Conservation (phyloP, 1,284 basidiomycete genomes). For the Ustilago cynodontis region DNA sequence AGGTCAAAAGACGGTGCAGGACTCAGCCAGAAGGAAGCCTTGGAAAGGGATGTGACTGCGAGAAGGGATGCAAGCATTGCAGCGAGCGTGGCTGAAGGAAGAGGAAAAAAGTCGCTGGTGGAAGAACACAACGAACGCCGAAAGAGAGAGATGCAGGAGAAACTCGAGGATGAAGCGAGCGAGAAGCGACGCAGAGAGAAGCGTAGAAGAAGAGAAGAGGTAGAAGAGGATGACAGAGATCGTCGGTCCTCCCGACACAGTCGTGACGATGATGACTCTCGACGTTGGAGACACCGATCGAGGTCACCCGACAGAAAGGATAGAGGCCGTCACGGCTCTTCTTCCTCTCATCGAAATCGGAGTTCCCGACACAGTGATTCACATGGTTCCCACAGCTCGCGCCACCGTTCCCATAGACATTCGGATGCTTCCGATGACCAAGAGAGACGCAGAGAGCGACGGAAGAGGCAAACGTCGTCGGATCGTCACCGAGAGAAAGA, state of each 20-base stretch:
- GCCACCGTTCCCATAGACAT: slow-evolving; percentile 11
- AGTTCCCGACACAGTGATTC: slow-evolving; percentile 23
- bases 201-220: slow-evolving; percentile 16
- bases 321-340: slow-evolving; percentile 3
- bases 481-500: slow-evolving; percentile 20
- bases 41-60: slow-evolving; percentile 22
- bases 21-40: slow-evolving; percentile 11
- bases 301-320: slow-evolving; percentile 20
- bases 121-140: slow-evolving; percentile 40
- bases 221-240: slow-evolving; percentile 7
- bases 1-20: slow-evolving; percentile 1
- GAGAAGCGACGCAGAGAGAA: slow-evolving; percentile 28
- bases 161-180: slow-evolving; percentile 22
- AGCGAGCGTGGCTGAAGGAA: slow-evolving; percentile 14
- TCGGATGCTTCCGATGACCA: slow-evolving; percentile 26
- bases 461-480: slow-evolving; percentile 17
- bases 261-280: not conserved
- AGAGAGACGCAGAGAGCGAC: slow-evolving; percentile 6
- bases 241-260: not conserved
- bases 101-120: slow-evolving; percentile 27
- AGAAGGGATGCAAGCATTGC: slow-evolving; percentile 38
- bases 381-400: slow-evolving; percentile 22
- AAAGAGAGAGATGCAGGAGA: slow-evolving; percentile 21
- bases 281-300: slow-evolving; percentile 14
- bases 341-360: slow-evolving; percentile 13